phyloP scores from a whole-genome alignment of 176 grass and related monocot genomes.

The Phyllostachys edulis region DNA sequence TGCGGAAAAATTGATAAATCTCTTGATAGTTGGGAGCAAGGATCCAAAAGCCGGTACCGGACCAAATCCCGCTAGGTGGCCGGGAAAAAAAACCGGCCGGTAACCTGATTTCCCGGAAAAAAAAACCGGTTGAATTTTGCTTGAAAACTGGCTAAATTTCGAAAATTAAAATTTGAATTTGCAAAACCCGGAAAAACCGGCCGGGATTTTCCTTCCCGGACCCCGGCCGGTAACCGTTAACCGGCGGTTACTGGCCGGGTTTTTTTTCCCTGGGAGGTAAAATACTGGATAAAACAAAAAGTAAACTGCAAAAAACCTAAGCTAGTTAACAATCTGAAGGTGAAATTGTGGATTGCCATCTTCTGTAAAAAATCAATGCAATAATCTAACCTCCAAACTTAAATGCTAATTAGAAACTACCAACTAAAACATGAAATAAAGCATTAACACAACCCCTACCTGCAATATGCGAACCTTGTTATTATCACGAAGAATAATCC shows the following conservation, averaged over 20 bases:
- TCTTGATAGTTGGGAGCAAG: neutral
- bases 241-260: too few relatives aligned
- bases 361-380: neutral
- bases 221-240: too few relatives aligned
- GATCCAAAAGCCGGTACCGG: too few relatives aligned
- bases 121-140: too few relatives aligned
- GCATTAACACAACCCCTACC: constrained; percentile 40
- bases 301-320: neutral
- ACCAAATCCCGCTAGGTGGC: too few relatives aligned
- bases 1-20: neutral
- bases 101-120: too few relatives aligned
- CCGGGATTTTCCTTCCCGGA: too few relatives aligned
- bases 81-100: too few relatives aligned
- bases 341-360: neutral
- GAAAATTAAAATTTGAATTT: too few relatives aligned
- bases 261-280: too few relatives aligned
- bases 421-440: neutral
- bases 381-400: neutral
- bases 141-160: too few relatives aligned
- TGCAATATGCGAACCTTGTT: constrained; percentile 98
- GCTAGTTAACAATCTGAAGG: neutral
- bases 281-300: neutral
- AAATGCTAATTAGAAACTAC: neutral
- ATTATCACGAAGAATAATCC: constrained; percentile 87
- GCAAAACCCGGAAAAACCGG: too few relatives aligned